Percentiles rank a stretch among this genome's conserved stretches.
phyloP scores from a whole-genome alignment of 2,329 filamentous ascomycete genomes.

The Biscogniauxia mediterranea region DNA sequence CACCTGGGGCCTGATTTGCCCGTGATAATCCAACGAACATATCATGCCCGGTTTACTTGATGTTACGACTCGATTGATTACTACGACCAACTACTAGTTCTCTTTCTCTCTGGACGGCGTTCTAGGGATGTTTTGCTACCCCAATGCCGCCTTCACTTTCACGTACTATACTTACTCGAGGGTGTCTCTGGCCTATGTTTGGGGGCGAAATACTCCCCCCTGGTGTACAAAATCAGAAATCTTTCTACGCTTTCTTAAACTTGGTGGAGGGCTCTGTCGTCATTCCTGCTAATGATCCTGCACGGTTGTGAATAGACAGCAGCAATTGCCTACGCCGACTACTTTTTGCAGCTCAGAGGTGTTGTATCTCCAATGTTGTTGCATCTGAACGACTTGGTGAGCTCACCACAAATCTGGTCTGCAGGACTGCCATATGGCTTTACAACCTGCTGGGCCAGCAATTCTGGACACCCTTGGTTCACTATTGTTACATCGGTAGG shows the following conservation, averaged over 20 bases:
- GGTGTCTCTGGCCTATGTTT: background rate
- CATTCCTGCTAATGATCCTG: background rate
- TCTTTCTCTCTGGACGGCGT: background rate
- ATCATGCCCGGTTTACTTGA: background rate
- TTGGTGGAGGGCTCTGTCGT: background rate
- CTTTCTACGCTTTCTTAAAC: background rate
- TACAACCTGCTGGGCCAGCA: background rate
- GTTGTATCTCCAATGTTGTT: no score
- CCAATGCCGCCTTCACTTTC: background rate
- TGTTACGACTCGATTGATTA: background rate
- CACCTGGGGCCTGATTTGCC: constrained; percentile 36
- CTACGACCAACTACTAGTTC: background rate
- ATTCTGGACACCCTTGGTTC: background rate
- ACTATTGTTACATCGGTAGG: background rate
- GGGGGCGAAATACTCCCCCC: background rate
- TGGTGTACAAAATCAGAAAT: background rate
- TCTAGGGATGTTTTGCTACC: background rate
- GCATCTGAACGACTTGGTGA: no score
- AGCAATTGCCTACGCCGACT: no score
- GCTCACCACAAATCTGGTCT: background rate
- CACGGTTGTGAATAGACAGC: background rate
- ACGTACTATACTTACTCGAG: background rate
- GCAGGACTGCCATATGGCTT: background rate
- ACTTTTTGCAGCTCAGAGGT: no score
- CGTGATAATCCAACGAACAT: background rate